Evolutionary conservation across 163 green algal genomes (phyloP).

Genomic region (Prototheca wickerhamii): DNA sequence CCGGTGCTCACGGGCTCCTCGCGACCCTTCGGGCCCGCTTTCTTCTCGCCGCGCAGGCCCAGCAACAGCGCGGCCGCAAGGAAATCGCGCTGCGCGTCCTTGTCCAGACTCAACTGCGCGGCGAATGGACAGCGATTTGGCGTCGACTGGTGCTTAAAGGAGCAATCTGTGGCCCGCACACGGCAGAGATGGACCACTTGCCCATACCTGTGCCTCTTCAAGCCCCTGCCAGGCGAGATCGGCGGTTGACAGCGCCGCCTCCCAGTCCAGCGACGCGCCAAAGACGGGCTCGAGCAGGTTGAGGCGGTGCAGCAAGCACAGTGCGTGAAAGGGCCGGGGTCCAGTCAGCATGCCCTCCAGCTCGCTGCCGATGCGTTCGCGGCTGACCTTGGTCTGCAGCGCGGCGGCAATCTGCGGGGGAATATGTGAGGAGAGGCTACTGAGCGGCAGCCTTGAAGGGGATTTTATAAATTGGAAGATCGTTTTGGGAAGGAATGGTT

Average conservation of each 20-base stretch:
- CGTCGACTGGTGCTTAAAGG: neutral
- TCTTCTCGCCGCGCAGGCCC: slow-evolving; percentile 36
- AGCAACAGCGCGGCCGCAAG: slow-evolving; percentile 63
- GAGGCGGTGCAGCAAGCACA: slow-evolving; percentile 57
- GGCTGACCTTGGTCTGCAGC: slow-evolving; percentile 65
- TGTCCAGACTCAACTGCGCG: slow-evolving; percentile 20
- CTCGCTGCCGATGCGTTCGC: slow-evolving; percentile 70
- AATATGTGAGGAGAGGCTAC: neutral
- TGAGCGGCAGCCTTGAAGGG: no score
- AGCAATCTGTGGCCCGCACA: no score
- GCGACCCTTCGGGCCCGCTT: slow-evolving; percentile 31
- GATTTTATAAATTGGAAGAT: no score
- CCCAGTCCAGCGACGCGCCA: slow-evolving; percentile 18
- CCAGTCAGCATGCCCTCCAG: slow-evolving; percentile 76
- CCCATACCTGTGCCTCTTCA: neutral
- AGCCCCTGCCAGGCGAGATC: neutral
- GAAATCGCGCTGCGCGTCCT: slow-evolving; percentile 49
- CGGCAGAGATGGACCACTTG: neutral
- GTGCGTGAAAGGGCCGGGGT: slow-evolving; percentile 37
- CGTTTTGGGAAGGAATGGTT: neutral
- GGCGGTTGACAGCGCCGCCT: neutral
- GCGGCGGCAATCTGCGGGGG: slow-evolving; percentile 52
- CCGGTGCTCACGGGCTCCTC: slow-evolving; percentile 4
- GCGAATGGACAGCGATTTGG: neutral
- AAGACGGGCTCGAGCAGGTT: slow-evolving; percentile 63